Evolutionary conservation across 2,329 filamentous ascomycete species (phyloP), one percentile per base, ranked within the genome.

Genomic region (Xylariales sp.): DNA sequence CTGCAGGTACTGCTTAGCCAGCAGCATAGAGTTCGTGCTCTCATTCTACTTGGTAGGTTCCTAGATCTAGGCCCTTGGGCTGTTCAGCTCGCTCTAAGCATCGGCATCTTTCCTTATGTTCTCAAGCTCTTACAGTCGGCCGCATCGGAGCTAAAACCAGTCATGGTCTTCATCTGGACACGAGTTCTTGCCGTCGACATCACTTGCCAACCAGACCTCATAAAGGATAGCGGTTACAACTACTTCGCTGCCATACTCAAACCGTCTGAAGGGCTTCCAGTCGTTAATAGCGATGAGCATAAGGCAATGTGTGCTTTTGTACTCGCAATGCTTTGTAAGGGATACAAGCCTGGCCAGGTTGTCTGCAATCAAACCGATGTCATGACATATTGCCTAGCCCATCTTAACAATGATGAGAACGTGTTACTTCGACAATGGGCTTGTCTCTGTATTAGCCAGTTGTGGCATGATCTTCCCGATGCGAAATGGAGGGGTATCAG

Each of bases 101-200:
- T 99, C 69, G 96, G 96, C 30, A 99, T 99, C 70, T 99, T 99
- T 80, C 96, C 96, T 0, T 99, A 99, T 77, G 96, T 99, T n/a
- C 83, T 99, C 41, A 99, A 99, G 81, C 85, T 99, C 32, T 84
- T 99, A 18, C 96, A 99, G 79, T 98, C 96, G 4, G 95, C 97
- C 54, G 96, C 96, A 0, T 88, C 93, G 54, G 96, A 99, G 79
- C 83, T 99, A 69, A 98, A 98, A 77, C 95, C 96, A 0, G 94
- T 98, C 68, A 98, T 99, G 96, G 94, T 99, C 5, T 99, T 98
- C 80, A 99, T 99, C 70, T 99, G 96, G 96, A 94, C 96, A 5
- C 89, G 96, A 56, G 93, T 99, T 50, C 88, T 99, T 71, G 96
- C 96, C 7, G 96, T 99, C 5, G 96, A 99, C 76, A 90, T 96